Conservation (phyloP, 805 yeast genomes). For the Debaryomyces tyrocola region DNA sequence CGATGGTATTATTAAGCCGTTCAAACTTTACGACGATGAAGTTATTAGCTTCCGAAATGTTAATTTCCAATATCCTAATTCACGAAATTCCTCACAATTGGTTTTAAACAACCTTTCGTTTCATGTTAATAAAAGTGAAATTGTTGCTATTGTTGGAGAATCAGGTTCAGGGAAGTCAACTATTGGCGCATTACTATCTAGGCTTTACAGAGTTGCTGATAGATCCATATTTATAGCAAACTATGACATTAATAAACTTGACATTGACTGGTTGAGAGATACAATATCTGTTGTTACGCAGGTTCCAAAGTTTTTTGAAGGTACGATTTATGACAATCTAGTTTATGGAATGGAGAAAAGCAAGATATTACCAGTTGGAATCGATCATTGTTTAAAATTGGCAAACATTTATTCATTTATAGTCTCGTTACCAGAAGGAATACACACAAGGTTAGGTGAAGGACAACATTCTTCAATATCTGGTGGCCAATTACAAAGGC, state of each 20-base stretch:
- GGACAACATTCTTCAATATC: constrained; percentile 53
- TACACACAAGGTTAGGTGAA: constrained; percentile 55
- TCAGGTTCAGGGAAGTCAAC: constrained; percentile 96
- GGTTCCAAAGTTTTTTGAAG: constrained; percentile 68
- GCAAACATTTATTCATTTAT: constrained; percentile 60
- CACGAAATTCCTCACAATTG: constrained; percentile 1
- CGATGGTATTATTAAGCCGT: constrained; percentile 34
- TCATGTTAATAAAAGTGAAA: constrained; percentile 43
- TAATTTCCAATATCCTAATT: constrained; percentile 43
- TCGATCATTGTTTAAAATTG: constrained; percentile 38
- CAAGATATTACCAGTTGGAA: constrained; percentile 23
- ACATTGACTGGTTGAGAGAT: constrained; percentile 49
- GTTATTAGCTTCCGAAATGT: constrained; percentile 46
- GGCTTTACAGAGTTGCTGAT: constrained; percentile 46
- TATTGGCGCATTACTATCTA: constrained; percentile 52
- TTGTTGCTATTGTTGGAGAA: constrained; percentile 73
- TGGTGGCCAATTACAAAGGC: constrained; percentile 88
- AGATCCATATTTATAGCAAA: constrained; percentile 48
- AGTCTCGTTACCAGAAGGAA: constrained; percentile 51
- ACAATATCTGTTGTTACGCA: constrained; percentile 75
- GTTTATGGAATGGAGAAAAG: constrained; percentile 51
- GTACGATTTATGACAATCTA: constrained; percentile 70
- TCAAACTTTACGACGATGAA: background rate
- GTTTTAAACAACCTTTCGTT: constrained; percentile 47
- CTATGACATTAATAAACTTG: constrained; percentile 45